A percentile compares a stretch with the other conserved stretches of the same genome.
Evolutionary conservation across 805 yeast genomes (phyloP).

Genomic region (Starmerella asiatica): DNA sequence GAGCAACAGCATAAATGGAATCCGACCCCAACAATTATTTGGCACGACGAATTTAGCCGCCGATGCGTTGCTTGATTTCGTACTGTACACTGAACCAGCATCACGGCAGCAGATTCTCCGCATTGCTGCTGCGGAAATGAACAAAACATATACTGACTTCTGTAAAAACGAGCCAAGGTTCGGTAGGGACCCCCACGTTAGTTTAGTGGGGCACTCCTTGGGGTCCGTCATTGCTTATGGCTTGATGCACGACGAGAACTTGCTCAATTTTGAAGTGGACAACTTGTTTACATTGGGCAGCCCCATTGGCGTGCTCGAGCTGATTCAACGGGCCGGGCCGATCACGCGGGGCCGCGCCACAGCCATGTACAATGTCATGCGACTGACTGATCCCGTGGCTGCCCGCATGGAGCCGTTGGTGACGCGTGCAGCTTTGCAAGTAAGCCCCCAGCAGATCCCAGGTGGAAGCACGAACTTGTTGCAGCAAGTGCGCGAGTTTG

Average conservation of each 20-base stretch:
- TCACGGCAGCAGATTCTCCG: conserved; percentile 49
- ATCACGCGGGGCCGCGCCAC: conserved; percentile 30
- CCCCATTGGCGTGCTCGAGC: conserved; percentile 75
- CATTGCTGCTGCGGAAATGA: conserved; percentile 51
- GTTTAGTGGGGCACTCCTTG: conserved; percentile 78
- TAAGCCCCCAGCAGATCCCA: conserved; percentile 46
- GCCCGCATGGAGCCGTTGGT: conserved; percentile 81
- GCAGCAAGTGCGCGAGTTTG: conserved; percentile 30
- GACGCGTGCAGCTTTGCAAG: conserved; percentile 33
- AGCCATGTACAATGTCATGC: conserved; percentile 67
- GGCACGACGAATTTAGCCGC: conserved; percentile 46
- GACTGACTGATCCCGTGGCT: conserved; percentile 85
- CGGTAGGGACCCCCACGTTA: conserved; percentile 35
- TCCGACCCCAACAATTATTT: conserved; percentile 17
- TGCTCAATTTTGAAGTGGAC: conserved; percentile 56
- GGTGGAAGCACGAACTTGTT: conserved; percentile 34
- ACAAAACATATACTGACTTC: conserved; percentile 46
- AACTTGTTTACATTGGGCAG: conserved; percentile 76
- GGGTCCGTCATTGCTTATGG: conserved; percentile 82
- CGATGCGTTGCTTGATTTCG: conserved; percentile 72
- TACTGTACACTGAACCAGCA: conserved; percentile 57
- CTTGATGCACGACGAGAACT: conserved; percentile 35
- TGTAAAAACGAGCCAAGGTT: conserved; percentile 53
- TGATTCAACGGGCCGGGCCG: conserved; percentile 44
- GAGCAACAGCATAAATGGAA: conserved; percentile 9